These are phyloP conservation scores for Coemansia sp. DNA, from an alignment of 192 early-diverging fungal genomes.

Conservation along the genomic window DNA sequence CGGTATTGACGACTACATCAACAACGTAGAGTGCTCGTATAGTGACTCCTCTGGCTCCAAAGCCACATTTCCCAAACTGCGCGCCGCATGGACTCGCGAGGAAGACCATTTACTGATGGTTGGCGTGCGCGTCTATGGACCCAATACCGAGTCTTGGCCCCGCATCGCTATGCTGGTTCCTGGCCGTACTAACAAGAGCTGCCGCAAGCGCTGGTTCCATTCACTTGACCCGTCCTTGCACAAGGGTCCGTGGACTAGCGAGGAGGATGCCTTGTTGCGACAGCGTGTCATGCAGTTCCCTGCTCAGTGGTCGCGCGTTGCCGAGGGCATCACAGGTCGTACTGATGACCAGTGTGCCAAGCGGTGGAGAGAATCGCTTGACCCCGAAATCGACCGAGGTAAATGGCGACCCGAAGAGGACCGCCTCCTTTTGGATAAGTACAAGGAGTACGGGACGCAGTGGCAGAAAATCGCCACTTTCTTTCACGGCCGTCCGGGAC, in stretches of 20 bases:
- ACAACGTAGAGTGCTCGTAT: constrained; percentile 44
- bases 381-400: constrained; percentile 75
- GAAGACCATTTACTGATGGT: constrained; percentile 74
- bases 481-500: constrained; percentile 72
- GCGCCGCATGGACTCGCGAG: constrained; percentile 72
- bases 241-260: constrained; percentile 79
- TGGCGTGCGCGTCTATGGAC: constrained; percentile 74
- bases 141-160: constrained; percentile 77
- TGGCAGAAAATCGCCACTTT: constrained; percentile 79
- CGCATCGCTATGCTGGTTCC: constrained; percentile 76
- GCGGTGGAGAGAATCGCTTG: constrained; percentile 84
- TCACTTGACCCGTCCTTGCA: constrained; percentile 73
- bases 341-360: constrained; percentile 91
- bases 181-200: constrained; percentile 79
- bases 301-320: constrained; percentile 83
- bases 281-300: constrained; percentile 69
- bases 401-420: constrained; percentile 75
- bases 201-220: constrained; percentile 81
- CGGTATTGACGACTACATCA: constrained; percentile 25
- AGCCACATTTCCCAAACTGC: constrained; percentile 48
- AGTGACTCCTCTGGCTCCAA: constrained; percentile 22
- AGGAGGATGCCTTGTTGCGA: constrained; percentile 74
- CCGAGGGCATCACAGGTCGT: constrained; percentile 73
- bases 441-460: constrained; percentile 67
- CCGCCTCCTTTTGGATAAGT: constrained; percentile 61